Evolutionary conservation across 2,329 filamentous ascomycete genomes (phyloP).

Genomic region (Neonectria punicea): DNA sequence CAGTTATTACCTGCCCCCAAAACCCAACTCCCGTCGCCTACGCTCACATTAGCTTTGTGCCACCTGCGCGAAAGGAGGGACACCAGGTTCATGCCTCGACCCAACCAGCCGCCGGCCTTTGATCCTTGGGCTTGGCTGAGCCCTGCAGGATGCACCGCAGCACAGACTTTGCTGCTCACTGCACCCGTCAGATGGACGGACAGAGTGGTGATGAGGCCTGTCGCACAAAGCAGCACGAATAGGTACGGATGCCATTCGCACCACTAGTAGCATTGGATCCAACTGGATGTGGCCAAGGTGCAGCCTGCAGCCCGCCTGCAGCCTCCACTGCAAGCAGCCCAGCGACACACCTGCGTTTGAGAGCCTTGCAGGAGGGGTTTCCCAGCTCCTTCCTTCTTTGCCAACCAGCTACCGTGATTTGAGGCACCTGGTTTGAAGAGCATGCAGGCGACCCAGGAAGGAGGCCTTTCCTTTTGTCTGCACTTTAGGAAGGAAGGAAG

Average conservation of each 20-base stretch:
- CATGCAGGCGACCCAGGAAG: conserved; percentile 3
- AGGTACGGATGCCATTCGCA: not conserved
- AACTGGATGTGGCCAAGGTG: conserved; percentile 10
- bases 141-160: not conserved
- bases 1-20: not conserved
- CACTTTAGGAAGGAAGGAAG: conserved; percentile 1
- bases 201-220: not conserved
- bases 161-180: not conserved
- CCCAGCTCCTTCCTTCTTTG: conserved; percentile 7
- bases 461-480: not conserved
- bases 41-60: not conserved
- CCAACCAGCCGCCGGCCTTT: not conserved
- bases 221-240: conserved; percentile 10
- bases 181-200: not conserved
- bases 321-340: not conserved
- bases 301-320: conserved; percentile 4
- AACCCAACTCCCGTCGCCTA: not conserved
- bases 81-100: not conserved
- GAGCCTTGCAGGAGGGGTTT: conserved; percentile 15
- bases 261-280: not conserved
- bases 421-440: not conserved
- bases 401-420: conserved; percentile 1
- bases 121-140: conserved; percentile 1
- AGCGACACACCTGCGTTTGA: conserved; percentile 14
- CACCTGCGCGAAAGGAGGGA: not conserved